These are phyloP conservation scores for Madurella mycetomatis DNA, from an alignment of 2,329 filamentous ascomycete genomes.

Conservation along the genomic window DNA sequence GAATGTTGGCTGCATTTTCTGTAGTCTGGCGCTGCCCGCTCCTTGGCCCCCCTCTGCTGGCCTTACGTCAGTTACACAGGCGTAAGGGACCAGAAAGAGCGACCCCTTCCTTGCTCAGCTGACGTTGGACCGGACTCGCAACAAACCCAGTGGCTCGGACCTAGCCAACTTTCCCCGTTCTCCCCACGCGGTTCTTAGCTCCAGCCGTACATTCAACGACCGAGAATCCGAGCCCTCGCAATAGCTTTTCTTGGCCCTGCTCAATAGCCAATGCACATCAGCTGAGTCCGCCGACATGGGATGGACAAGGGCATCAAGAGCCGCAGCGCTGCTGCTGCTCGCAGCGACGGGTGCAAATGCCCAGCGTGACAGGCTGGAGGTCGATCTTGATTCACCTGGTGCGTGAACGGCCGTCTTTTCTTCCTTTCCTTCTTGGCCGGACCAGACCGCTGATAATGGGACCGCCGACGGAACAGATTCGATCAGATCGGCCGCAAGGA, in stretches of 20 bases:
- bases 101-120: background rate
- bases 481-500: constrained; percentile 23
- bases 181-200: background rate
- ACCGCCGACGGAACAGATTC: constrained; percentile 13
- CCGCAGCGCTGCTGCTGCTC: constrained; percentile 18
- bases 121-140: background rate
- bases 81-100: background rate
- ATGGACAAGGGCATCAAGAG: constrained; percentile 12
- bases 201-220: background rate
- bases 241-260: background rate
- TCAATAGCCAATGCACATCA: constrained; percentile 5
- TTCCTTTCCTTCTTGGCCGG: background rate
- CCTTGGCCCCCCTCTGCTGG: background rate
- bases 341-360: constrained; percentile 5
- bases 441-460: constrained; percentile 1
- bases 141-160: background rate
- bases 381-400: constrained; percentile 21
- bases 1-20: background rate
- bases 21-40: too few relatives aligned
- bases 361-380: constrained; percentile 15
- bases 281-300: constrained; percentile 7
- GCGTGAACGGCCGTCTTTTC: background rate
- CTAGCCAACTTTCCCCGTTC: background rate
- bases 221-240: background rate
- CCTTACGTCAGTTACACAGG: constrained; percentile 12